Conservation (phyloP, 1,284 basidiomycete species). For the Trichosporon sp. region DNA sequence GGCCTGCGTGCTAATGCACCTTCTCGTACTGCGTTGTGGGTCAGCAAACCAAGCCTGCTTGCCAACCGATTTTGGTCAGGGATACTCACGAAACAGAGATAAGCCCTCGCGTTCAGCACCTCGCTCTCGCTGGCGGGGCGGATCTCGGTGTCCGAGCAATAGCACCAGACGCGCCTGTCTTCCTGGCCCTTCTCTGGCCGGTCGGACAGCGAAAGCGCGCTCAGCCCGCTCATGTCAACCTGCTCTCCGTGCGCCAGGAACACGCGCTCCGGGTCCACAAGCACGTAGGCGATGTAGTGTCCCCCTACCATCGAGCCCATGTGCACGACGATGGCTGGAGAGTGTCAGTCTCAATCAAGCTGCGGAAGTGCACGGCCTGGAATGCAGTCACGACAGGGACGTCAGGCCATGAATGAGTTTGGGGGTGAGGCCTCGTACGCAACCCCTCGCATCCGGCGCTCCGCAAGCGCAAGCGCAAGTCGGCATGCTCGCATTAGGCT, state of each 20-base stretch:
- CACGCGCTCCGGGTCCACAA: slow-evolving; percentile 43
- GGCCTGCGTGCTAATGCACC: background rate
- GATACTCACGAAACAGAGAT: slow-evolving; percentile 56
- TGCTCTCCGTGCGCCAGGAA: slow-evolving; percentile 19
- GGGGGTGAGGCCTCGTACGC: no score
- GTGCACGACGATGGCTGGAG: slow-evolving; percentile 77
- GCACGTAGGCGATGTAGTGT: slow-evolving; percentile 70
- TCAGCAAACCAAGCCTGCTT: background rate
- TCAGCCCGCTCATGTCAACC: slow-evolving; percentile 2
- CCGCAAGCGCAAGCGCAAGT: no score
- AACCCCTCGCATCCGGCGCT: no score
- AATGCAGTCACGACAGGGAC: background rate
- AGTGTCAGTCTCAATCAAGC: slow-evolving; percentile 30
- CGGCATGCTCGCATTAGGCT: no score
- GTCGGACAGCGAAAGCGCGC: slow-evolving; percentile 3
- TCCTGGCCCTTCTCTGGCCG: background rate
- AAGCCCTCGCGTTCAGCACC: slow-evolving; percentile 82
- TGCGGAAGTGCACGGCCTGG: background rate
- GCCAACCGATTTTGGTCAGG: background rate
- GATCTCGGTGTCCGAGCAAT: slow-evolving; percentile 73
- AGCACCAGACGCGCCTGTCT: slow-evolving; percentile 72
- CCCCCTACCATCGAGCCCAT: slow-evolving; percentile 80
- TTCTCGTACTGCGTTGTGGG: slow-evolving; percentile 22
- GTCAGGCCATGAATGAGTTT: background rate
- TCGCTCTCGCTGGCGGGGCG: slow-evolving; percentile 74